These are phyloP conservation scores for Ganoderma sinense DNA, from an alignment of 1,284 basidiomycete species.

Conservation along the genomic window DNA sequence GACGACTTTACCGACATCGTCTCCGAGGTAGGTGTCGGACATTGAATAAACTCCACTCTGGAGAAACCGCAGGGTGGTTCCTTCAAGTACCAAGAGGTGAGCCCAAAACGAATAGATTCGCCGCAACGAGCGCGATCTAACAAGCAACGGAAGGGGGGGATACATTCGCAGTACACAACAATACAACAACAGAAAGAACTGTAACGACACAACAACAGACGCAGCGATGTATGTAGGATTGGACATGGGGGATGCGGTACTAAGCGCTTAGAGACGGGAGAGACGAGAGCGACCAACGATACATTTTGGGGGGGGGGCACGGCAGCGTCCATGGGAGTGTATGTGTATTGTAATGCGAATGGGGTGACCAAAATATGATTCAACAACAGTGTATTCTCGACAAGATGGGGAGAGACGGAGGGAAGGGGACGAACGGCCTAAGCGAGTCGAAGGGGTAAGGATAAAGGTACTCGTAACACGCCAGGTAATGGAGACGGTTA, in stretches of 20 bases:
- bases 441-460: neutral
- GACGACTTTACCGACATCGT: neutral
- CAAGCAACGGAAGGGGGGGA: neutral
- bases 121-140: neutral
- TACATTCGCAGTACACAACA: slow-evolving; percentile 15
- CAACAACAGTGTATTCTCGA: neutral
- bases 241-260: neutral
- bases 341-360: slow-evolving; percentile 8
- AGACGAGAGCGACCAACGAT: slow-evolving; percentile 27
- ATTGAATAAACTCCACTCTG: neutral
- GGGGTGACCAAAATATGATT: slow-evolving; percentile 6
- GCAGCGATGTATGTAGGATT: slow-evolving; percentile 5
- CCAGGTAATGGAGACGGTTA: neutral
- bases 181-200: slow-evolving; percentile 12
- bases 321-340: slow-evolving; percentile 17
- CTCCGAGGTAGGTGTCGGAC: neutral
- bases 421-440: neutral
- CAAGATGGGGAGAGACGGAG: neutral
- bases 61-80: too few species aligned
- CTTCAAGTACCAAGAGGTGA: neutral
- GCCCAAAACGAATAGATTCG: neutral
- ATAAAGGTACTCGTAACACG: neutral
- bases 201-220: neutral
- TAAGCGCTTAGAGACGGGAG: slow-evolving; percentile 4
- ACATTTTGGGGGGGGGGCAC: slow-evolving; percentile 25